phyloP scores from a whole-genome alignment of 2,329 filamentous ascomycete genomes.

The Phyllosticta citrichinensis region DNA sequence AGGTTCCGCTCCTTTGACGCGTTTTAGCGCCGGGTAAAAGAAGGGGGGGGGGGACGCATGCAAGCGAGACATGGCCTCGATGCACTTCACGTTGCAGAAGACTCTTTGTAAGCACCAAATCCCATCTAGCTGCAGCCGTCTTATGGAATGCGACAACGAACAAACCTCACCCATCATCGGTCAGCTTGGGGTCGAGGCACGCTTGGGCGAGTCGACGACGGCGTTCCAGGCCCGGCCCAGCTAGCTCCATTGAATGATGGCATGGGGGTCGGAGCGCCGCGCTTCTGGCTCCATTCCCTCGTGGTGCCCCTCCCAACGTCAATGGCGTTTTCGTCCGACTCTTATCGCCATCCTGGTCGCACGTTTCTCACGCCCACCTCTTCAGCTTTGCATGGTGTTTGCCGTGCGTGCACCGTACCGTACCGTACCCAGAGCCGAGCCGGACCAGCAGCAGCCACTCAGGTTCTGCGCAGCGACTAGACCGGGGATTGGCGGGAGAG shows the following conservation, averaged over 20 bases:
- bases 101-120: not conserved
- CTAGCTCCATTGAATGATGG: not conserved
- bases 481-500: not conserved
- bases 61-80: not conserved
- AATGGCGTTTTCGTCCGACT: not conserved
- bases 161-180: too few relatives aligned
- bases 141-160: too few relatives aligned
- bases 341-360: conserved; percentile 3
- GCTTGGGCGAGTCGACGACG: not conserved
- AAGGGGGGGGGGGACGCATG: not conserved
- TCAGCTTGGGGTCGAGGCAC: too few relatives aligned
- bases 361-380: not conserved
- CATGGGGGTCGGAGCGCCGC: not conserved
- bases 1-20: not conserved
- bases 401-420: not conserved
- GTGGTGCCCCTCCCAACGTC: not conserved
- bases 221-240: not conserved
- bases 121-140: not conserved
- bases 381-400: not conserved
- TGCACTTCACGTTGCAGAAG: too few relatives aligned
- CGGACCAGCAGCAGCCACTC: not conserved
- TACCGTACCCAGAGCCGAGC: not conserved
- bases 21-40: not conserved
- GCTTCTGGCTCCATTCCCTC: not conserved
- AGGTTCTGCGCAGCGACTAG: not conserved